Evolutionary conservation across 176 grass and related monocot genomes (phyloP).

Genomic region (Tuctoria greenei): DNA sequence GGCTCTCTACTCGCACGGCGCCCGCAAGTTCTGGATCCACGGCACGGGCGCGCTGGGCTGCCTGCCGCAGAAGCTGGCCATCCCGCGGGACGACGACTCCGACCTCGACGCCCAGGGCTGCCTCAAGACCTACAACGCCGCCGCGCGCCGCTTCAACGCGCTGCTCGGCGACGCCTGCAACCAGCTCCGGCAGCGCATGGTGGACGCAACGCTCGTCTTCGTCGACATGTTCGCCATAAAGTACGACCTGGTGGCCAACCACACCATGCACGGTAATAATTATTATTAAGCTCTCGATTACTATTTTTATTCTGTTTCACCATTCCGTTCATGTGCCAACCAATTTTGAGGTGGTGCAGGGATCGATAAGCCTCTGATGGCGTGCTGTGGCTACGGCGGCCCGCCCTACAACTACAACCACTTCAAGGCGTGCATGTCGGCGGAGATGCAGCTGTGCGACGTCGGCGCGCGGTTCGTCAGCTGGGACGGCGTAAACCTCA

Average conservation of each 20-base stretch:
- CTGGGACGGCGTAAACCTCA: constrained; percentile 81
- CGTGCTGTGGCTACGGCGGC: constrained; percentile 77
- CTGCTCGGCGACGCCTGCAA: constrained; percentile 9
- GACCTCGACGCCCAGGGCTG: constrained; percentile 60
- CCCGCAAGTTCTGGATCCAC: constrained; percentile 60
- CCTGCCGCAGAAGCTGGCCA: constrained; percentile 59
- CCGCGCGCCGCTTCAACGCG: constrained; percentile 46
- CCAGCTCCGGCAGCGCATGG: constrained; percentile 42
- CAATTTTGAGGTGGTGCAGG: constrained; percentile 12
- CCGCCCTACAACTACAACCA: constrained; percentile 83
- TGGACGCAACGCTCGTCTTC: constrained; percentile 50
- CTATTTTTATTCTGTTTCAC: too few relatives aligned
- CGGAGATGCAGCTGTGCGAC: constrained; percentile 53
- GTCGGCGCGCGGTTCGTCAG: constrained; percentile 54
- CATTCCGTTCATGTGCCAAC: too few relatives aligned
- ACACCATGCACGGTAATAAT: constrained; percentile 27
- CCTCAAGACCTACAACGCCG: constrained; percentile 47
- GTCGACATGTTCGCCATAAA: constrained; percentile 54
- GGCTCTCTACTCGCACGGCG: constrained; percentile 41
- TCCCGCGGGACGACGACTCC: constrained; percentile 44
- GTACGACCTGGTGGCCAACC: constrained; percentile 59
- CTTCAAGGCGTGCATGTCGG: constrained; percentile 53
- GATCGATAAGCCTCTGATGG: constrained; percentile 64
- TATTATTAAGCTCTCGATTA: background rate
- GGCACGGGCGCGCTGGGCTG: constrained; percentile 62